Conservation (phyloP, 2,329 filamentous ascomycete species). For the Trichoderma citrinoviride region DNA sequence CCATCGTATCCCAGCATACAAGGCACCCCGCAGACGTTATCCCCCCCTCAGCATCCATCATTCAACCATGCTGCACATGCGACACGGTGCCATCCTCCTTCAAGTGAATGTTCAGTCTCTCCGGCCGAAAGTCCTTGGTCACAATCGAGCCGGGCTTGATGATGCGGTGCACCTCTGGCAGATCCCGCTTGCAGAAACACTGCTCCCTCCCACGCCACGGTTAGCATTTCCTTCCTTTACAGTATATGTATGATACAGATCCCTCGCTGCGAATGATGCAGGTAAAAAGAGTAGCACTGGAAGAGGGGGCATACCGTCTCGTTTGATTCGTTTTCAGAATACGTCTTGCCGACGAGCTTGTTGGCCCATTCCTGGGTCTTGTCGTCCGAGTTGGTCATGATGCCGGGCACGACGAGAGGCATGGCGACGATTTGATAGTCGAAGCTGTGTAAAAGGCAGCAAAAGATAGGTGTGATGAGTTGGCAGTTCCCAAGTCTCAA, state of each 20-base stretch:
- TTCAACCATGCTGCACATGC: slow-evolving; percentile 53
- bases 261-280: too few species aligned
- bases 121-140: slow-evolving; percentile 54
- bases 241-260: too few species aligned
- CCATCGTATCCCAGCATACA: too few species aligned
- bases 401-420: slow-evolving; percentile 63
- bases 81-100: slow-evolving; percentile 60
- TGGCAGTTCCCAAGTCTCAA: not conserved
- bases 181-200: slow-evolving; percentile 60
- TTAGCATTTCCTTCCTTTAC: slow-evolving; percentile 8
- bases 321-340: slow-evolving; percentile 49
- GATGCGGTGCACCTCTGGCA: slow-evolving; percentile 56
- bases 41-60: not conserved
- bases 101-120: slow-evolving; percentile 59
- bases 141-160: slow-evolving; percentile 57
- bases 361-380: slow-evolving; percentile 58
- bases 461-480: not conserved
- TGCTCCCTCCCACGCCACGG: slow-evolving; percentile 29
- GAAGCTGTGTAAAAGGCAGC: not conserved
- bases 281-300: not conserved
- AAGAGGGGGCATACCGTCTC: slow-evolving; percentile 48
- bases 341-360: slow-evolving; percentile 63
- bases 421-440: slow-evolving; percentile 42
- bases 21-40: too few species aligned
- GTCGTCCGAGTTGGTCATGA: slow-evolving; percentile 47